Conservation (phyloP, 495 filamentous ascomycete species). For the Clohesyomyces aquaticus region DNA sequence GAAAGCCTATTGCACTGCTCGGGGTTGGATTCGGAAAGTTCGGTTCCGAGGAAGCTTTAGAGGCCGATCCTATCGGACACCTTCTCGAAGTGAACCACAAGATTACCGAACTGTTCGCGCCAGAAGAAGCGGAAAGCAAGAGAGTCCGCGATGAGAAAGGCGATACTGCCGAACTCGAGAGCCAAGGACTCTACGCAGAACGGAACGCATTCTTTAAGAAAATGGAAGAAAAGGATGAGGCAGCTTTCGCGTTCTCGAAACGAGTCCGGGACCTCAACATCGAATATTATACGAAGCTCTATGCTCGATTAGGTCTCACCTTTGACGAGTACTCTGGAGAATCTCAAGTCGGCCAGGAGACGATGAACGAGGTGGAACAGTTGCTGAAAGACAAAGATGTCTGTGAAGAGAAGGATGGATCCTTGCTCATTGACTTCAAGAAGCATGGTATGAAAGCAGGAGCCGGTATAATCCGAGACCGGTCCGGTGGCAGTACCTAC, state of each 20-base stretch:
- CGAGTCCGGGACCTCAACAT: constrained; percentile 26
- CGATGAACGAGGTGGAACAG: constrained; percentile 59
- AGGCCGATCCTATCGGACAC: constrained; percentile 64
- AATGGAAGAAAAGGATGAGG: constrained; percentile 28
- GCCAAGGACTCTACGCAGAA: constrained; percentile 25
- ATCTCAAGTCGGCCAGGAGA: constrained; percentile 51
- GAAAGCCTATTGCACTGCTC: constrained; percentile 67
- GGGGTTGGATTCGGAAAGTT: constrained; percentile 63
- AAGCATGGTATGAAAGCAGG: constrained; percentile 57
- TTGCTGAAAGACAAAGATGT: constrained; percentile 40
- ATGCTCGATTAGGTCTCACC: constrained; percentile 21
- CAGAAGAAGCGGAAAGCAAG: constrained; percentile 27
- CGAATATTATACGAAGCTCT: constrained; percentile 23
- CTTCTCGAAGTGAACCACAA: constrained; percentile 67
- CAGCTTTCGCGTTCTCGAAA: constrained; percentile 25
- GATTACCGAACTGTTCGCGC: constrained; percentile 45
- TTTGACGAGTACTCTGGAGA: constrained; percentile 37
- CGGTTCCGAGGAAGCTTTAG: constrained; percentile 60
- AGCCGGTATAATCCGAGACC: constrained; percentile 61
- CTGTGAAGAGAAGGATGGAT: constrained; percentile 19
- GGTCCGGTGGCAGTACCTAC: constrained; percentile 66
- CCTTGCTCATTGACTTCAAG: constrained; percentile 30
- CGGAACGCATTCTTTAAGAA: constrained; percentile 29
- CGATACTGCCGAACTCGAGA: constrained; percentile 20
- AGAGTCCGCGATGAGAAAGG: constrained; percentile 22